Percentiles rank a stretch among this genome's conserved stretches.
phyloP scores from a whole-genome alignment of 1,284 basidiomycete species.

The Cutaneotrichosporon sp. region DNA sequence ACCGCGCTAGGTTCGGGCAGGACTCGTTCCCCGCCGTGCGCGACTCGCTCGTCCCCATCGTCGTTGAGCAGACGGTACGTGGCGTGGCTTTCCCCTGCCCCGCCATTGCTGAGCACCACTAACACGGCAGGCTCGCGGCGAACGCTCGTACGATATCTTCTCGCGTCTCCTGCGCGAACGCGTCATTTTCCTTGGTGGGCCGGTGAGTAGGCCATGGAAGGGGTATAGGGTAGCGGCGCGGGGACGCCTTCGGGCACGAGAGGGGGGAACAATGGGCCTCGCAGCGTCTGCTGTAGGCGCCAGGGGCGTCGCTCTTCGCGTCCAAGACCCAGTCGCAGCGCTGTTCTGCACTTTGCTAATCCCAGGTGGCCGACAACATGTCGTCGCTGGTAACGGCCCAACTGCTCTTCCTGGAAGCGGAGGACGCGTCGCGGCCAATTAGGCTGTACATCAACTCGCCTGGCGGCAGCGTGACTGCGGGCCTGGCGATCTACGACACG shows the following conservation, averaged over 20 bases:
- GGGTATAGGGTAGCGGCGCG: no score
- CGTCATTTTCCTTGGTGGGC: slow-evolving; percentile 77
- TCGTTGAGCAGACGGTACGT: slow-evolving; percentile 74
- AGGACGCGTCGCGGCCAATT: slow-evolving; percentile 84
- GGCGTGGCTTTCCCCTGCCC: neutral
- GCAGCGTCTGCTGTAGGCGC: no score
- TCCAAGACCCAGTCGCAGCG: neutral
- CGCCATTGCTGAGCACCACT: neutral
- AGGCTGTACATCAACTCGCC: slow-evolving; percentile 93
- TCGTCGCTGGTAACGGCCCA: slow-evolving; percentile 82
- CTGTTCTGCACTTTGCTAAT: neutral
- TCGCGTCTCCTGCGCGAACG: slow-evolving; percentile 82
- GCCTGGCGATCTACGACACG: slow-evolving; percentile 90
- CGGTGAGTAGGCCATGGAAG: slow-evolving; percentile 14
- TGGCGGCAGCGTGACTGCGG: slow-evolving; percentile 87
- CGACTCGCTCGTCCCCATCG: slow-evolving; percentile 68
- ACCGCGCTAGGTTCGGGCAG: slow-evolving; percentile 1
- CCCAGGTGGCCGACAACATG: slow-evolving; percentile 74
- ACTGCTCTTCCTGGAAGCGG: slow-evolving; percentile 86
- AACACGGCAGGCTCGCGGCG: slow-evolving; percentile 85
- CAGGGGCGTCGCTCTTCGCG: no score
- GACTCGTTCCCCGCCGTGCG: slow-evolving; percentile 25
- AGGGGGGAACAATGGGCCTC: no score
- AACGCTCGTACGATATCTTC: slow-evolving; percentile 91
- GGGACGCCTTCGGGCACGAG: no score